Evolutionary conservation across 495 filamentous ascomycete genomes (phyloP), one percentile per base, ranked within the genome.

Genomic region (Penicillium waksmanii): DNA sequence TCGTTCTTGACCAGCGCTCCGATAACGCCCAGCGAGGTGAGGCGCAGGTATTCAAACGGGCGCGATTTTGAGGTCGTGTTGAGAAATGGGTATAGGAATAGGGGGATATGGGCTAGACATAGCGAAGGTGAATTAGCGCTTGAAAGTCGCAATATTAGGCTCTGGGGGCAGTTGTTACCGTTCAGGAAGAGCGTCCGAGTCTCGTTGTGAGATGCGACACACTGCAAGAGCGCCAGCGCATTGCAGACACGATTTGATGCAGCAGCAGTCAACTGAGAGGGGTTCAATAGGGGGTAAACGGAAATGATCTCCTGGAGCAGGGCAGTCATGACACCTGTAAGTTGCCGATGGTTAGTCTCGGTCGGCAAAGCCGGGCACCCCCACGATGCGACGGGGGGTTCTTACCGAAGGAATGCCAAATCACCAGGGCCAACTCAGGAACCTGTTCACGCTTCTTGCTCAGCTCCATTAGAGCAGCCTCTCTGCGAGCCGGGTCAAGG

Each of bases 401-500:
- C 89, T 62, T 86, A 97, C 94, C 95, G 71, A 97, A 97, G 3
- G 95, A 97, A 74, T 99, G 94, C 95, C 95, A 99, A 53, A 99
- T 84, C 50, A 99, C 96, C 62, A 99, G 77, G 33, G 95, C 95
- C 58, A 99, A 80, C 74, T 99, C 95, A 15, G 95, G 93, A 15
- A 99, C 96, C 73, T 98, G 96, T 72, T 99, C 95, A 44, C 95
- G 81, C 81, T 99, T 99, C 82, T 99, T 99, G 80, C 94, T 97
- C 44, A 99, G 81, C 73, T 99, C 95, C 70, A 99, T 85, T 17
- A 99, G 82, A 50, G 95, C 96, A 1, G 89, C 86, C 76, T 99
- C 95, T 53, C 95, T 82, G 17, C 91, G 91, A 51, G 84, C 86
- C 49, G 92, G 90, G 68, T 93, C 94, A 65, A 98, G 83, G 46